These are phyloP conservation scores for Ascocoryne sarcoides DNA, from an alignment of 2,329 filamentous ascomycete species.

Conservation along the genomic window DNA sequence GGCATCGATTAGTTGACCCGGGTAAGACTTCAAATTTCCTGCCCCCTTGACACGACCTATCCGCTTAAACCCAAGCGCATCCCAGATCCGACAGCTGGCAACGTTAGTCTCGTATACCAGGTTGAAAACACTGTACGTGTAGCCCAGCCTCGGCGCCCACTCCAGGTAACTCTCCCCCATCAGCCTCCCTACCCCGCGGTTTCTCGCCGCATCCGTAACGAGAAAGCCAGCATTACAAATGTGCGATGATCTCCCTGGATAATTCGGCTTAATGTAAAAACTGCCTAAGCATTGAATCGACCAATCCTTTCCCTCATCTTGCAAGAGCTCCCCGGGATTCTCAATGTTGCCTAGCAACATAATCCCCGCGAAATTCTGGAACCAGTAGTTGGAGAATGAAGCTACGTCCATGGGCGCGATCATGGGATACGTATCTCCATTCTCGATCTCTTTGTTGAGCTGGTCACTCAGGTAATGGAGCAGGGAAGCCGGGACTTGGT, in stretches of 20 bases:
- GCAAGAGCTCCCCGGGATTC: slow-evolving; percentile 38
- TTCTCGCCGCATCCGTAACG: slow-evolving; percentile 45
- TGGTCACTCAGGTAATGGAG: slow-evolving; percentile 57
- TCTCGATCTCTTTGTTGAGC: slow-evolving; percentile 63
- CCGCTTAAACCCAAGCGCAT: slow-evolving; percentile 64
- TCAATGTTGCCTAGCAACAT: slow-evolving; percentile 60
- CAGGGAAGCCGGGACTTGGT: slow-evolving; percentile 52
- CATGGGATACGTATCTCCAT: slow-evolving; percentile 67
- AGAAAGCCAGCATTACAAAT: slow-evolving; percentile 59
- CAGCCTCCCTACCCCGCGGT: slow-evolving; percentile 45
- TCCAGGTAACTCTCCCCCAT: slow-evolving; percentile 50
- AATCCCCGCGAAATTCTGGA: slow-evolving; percentile 62
- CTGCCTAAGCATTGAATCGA: slow-evolving; percentile 57
- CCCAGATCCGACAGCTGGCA: slow-evolving; percentile 64
- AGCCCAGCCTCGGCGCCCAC: slow-evolving; percentile 51
- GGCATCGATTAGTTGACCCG: slow-evolving; percentile 44
- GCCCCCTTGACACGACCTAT: slow-evolving; percentile 56
- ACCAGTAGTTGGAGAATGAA: slow-evolving; percentile 62
- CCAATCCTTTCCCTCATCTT: slow-evolving; percentile 46
- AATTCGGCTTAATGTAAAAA: slow-evolving; percentile 68
- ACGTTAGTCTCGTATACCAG: slow-evolving; percentile 69
- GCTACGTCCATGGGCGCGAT: slow-evolving; percentile 51
- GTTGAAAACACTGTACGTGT: slow-evolving; percentile 68
- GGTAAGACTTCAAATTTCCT: slow-evolving; percentile 42
- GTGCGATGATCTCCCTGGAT: slow-evolving; percentile 64